Percentiles rank a stretch among this genome's conserved stretches.
phyloP scores from a whole-genome alignment of 2,329 filamentous ascomycete genomes.

The Dactylellina sp. region DNA sequence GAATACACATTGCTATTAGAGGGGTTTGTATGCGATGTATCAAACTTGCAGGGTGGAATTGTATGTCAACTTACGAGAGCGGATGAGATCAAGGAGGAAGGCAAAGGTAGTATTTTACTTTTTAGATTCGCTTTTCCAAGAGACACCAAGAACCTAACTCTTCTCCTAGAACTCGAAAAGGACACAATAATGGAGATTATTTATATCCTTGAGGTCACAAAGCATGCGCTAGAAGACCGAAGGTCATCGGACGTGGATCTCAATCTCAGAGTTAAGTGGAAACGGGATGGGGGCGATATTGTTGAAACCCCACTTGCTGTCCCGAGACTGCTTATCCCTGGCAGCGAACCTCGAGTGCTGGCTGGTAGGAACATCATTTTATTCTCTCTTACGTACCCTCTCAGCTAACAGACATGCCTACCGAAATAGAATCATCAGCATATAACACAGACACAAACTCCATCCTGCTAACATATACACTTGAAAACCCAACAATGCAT shows the following conservation, averaged over 20 bases:
- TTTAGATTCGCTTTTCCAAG: background rate
- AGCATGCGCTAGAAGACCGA: slow-evolving; percentile 83
- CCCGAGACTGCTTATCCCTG: slow-evolving; percentile 82
- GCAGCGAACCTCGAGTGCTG: slow-evolving; percentile 86
- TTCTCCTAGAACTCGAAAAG: slow-evolving; percentile 47
- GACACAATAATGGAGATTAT: slow-evolving; percentile 68
- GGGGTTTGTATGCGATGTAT: slow-evolving; percentile 39
- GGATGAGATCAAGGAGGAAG: slow-evolving; percentile 36
- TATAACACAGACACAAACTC: slow-evolving; percentile 48
- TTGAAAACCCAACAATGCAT: slow-evolving; percentile 95
- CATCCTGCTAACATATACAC: slow-evolving; percentile 71
- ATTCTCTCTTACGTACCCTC: slow-evolving; percentile 62
- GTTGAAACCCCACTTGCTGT: slow-evolving; percentile 78
- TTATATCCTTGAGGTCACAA: slow-evolving; percentile 81
- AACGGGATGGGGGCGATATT: slow-evolving; percentile 65
- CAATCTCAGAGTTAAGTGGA: slow-evolving; percentile 81
- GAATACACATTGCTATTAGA: slow-evolving; percentile 23
- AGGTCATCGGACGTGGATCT: slow-evolving; percentile 79
- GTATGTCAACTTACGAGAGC: slow-evolving; percentile 37
- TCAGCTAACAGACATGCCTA: background rate
- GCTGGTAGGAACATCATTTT: slow-evolving; percentile 65
- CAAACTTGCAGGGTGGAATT: slow-evolving; percentile 49
- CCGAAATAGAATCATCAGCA: slow-evolving; percentile 33
- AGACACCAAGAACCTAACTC: slow-evolving; percentile 10
- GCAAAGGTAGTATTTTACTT: slow-evolving; percentile 17